These are phyloP conservation scores for Suillus fuscotomentosus DNA, from an alignment of 768 basidiomycete genomes.

Conservation along the genomic window DNA sequence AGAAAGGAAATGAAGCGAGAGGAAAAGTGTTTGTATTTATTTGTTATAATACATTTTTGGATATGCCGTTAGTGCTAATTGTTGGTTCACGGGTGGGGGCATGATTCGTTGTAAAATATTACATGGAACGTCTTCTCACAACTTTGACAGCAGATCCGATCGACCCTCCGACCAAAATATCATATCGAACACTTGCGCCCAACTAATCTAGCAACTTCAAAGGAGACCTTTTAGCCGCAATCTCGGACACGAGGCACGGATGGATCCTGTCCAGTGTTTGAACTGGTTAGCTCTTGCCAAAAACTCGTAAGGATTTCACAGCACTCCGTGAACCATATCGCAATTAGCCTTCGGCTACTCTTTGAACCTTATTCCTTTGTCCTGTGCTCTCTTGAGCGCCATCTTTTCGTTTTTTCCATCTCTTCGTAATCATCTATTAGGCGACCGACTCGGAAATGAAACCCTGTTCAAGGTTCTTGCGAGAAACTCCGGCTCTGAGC, in stretches of 20 bases:
- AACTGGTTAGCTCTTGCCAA: conserved; percentile 15
- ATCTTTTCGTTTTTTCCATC: background rate
- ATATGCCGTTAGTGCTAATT: conserved; percentile 29
- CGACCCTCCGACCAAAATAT: conserved; percentile 6
- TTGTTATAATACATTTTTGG: conserved; percentile 17
- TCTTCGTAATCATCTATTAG: background rate
- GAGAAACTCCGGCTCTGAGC: background rate
- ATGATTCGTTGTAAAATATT: conserved; percentile 13
- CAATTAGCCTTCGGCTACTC: conserved; percentile 16
- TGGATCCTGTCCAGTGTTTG: conserved; percentile 4
- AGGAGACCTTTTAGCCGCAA: conserved; percentile 17
- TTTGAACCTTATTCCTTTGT: conserved; percentile 21
- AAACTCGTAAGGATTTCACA: conserved; percentile 10
- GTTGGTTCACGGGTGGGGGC: conserved; percentile 14
- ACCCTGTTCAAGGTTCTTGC: background rate
- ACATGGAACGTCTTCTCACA: conserved; percentile 11
- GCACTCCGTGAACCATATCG: conserved; percentile 14
- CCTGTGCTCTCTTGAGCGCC: background rate
- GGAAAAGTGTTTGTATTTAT: conserved; percentile 10
- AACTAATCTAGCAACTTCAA: conserved; percentile 31
- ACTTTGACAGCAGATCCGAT: conserved; percentile 26
- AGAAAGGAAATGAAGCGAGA: conserved; percentile 29
- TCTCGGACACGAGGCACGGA: conserved; percentile 14
- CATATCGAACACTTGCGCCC: conserved; percentile 18
- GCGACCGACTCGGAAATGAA: background rate